Percentiles rank a stretch among this genome's conserved stretches.
Conservation (phyloP, 148 eudicot genomes). For the Cornus kousa region DNA sequence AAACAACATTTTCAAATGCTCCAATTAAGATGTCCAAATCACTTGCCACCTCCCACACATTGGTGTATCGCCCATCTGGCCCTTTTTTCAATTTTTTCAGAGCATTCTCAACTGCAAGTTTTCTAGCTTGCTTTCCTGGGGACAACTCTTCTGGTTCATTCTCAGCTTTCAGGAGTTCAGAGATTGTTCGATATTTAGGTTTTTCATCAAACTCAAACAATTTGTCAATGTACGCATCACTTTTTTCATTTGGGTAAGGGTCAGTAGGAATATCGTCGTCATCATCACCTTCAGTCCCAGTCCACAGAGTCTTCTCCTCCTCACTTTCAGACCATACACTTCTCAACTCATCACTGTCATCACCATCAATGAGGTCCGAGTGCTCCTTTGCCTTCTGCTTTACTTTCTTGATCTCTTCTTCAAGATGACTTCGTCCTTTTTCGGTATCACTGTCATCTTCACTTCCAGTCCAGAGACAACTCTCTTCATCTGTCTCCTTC, state of each 20-base stretch:
- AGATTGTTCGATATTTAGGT: conserved; percentile 70
- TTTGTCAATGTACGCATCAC: conserved; percentile 78
- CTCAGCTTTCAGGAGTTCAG: conserved; percentile 71
- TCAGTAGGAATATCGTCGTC: conserved; percentile 88
- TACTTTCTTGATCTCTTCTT: conserved; percentile 78
- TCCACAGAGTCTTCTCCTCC: conserved; percentile 90
- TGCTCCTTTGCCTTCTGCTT: conserved; percentile 72
- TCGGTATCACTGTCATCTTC: conserved; percentile 76
- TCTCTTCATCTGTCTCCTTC: conserved; percentile 68
- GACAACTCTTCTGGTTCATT: conserved; percentile 84
- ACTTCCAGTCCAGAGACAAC: conserved; percentile 85
- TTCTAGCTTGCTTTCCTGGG: conserved; percentile 92
- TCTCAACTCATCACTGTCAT: conserved; percentile 84
- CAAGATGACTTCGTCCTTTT: conserved; percentile 39
- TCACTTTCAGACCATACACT: conserved; percentile 92
- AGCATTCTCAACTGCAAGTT: conserved; percentile 91
- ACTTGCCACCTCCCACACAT: conserved; percentile 97
- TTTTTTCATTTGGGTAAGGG: conserved; percentile 82
- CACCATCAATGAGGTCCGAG: conserved; percentile 79
- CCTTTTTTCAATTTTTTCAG: conserved; percentile 88
- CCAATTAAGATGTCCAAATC: conserved; percentile 87
- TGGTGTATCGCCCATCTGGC: conserved; percentile 89
- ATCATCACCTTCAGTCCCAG: conserved; percentile 84
- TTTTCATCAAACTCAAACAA: conserved; percentile 87
- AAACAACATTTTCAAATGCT: conserved; percentile 89